Conservation (phyloP, 192 early-diverging fungal genomes). For the Mortierella hygrophila region DNA sequence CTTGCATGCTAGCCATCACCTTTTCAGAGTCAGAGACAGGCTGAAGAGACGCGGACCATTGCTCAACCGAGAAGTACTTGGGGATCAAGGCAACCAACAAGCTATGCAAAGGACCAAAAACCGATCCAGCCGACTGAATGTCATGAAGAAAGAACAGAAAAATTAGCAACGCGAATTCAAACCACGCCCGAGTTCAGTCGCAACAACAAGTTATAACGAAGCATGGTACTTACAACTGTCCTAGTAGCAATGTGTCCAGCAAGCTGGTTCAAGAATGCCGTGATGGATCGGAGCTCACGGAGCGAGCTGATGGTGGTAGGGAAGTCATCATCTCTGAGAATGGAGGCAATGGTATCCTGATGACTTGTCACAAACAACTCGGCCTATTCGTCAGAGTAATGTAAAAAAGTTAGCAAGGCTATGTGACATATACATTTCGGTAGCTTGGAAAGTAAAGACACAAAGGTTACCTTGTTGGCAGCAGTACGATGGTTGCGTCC, state of each 20-base stretch:
- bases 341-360: slow-evolving; percentile 66
- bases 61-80: slow-evolving; percentile 56
- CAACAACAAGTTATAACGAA: background rate
- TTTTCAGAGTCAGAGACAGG: slow-evolving; percentile 51
- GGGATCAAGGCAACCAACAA: slow-evolving; percentile 57
- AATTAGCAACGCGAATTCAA: background rate
- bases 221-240: slow-evolving; percentile 16
- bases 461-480: slow-evolving; percentile 31
- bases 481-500: slow-evolving; percentile 55
- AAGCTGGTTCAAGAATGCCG: slow-evolving; percentile 59
- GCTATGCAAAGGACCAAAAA: slow-evolving; percentile 60
- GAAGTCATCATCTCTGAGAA: slow-evolving; percentile 64
- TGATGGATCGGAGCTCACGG: slow-evolving; percentile 65
- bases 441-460: no score
- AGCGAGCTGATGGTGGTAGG: slow-evolving; percentile 58
- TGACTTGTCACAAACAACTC: slow-evolving; percentile 51
- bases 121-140: slow-evolving; percentile 51
- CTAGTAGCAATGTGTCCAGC: slow-evolving; percentile 46
- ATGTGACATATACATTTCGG: background rate
- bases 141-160: background rate
- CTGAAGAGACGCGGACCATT: slow-evolving; percentile 55
- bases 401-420: background rate
- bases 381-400: slow-evolving; percentile 21
- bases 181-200: no score
- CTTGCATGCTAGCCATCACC: slow-evolving; percentile 25